Evolutionary conservation across 768 basidiomycete species (phyloP), one percentile per base, ranked within the genome.

Genomic region (Cyathus striatus): DNA sequence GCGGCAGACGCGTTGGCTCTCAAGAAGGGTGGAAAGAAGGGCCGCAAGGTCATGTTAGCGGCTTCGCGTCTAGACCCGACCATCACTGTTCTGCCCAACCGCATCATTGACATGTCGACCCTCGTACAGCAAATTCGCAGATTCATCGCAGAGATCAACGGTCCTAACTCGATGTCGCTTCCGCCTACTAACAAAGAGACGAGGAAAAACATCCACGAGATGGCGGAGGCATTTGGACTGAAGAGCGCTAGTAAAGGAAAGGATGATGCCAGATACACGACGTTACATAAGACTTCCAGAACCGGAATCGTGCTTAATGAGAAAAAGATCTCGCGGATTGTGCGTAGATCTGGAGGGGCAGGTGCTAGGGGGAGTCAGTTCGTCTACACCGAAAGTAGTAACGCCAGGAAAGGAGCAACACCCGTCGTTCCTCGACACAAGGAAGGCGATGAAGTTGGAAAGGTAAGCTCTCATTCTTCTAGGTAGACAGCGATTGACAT

Each of bases 361-460:
- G 59, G 62, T n/a, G 57, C 56, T 18, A 55, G 58, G 17, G 61
- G 61, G n/a, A 61, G 53, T 27, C 56, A 60, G 27, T 71, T 70
- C 48, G 57, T 64, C 49, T 52, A 48, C 23, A 56, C 61, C 32
- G 63, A 54, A 38, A n/a, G n/a, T n/a, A n/a, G n/a, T n/a, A n/a
- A n/a, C n/a, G 62, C 60, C 51, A 58, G 50, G 27, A 45, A 42
- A 45, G 51, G 46, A 26, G 50, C 45, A 14, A 47, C 30, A 17
- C 49, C 38, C 37, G 44, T 36, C 30, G 54, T 70, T 44, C 75
- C 79, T 16, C 67, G 66, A 44, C 86, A 86, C 42, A 70, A 65
- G 37, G 93, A 96, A 24, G 93, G 93, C 21, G 91, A 94, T 40
- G 82, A 83, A 49, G 90, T 96, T 36, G 93, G 93, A 13, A 84